Base-by-base conservation (phyloP, 805 yeast species). In the Zygosaccharomyces gambellarensis region DNA sequence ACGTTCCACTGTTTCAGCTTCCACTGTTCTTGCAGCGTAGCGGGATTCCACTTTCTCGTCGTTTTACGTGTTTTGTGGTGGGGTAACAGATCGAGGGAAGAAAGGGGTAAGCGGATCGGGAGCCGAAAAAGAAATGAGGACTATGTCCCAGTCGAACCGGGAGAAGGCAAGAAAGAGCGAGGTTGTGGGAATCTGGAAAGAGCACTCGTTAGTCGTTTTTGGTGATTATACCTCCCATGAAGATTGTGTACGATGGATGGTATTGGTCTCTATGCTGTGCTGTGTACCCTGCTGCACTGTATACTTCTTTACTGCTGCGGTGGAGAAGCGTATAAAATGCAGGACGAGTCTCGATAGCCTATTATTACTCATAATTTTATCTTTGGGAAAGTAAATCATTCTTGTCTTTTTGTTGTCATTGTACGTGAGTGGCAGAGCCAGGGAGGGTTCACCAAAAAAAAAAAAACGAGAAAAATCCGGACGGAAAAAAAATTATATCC, bases 1-100 rank as follows among this genome's bases (percentile, higher is more conserved):
- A 21, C 19, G 21, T 42, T 42, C 45, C 36, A 21, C 45, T 42
- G 45, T 42, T 42, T 42, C 45, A 30, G 38, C 36, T 5, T 19
- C 36, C 36, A 27, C 44, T 40, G 23, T n/a, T 27, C 8, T n/a
- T 38, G 40, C n/a, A 7, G 22, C 40, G 14, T 7, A 38, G 40
- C 40, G n/a, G 28, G 9, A 8, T 25, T 19, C 40, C 28, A 11
- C 31, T 39, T 39, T 39, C 19, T 19, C 27, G 40, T 8, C 12
- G 7, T 19, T 19, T 14, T 22, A 14, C 42, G 10, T 8, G 9
- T 25, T 22, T 39, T 19, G 30, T 14, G 28, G 42, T 39, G 14
- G 42, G 42, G 42, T 39, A 39, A 39, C 42, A 5, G 19, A 11
- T 36, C 28, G 28, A 25, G 28, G 2, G 28, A 25, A 8, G 28